Evolutionary conservation across 768 basidiomycete genomes (phyloP), one percentile per base, ranked within the genome.

Genomic region (Podaxis sp.): DNA sequence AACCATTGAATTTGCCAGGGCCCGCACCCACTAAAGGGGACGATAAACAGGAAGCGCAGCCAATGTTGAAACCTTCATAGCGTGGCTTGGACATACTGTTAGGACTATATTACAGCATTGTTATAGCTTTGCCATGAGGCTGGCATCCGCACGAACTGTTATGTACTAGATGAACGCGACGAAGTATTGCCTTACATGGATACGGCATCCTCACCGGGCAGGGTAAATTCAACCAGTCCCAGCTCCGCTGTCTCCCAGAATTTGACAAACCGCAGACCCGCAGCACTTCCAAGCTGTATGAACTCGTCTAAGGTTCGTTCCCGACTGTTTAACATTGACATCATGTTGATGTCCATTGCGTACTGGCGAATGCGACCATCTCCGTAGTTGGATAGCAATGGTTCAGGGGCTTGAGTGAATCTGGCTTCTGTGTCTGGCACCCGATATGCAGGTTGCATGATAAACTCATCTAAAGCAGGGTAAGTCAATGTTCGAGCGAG

Each of bases 381-480:
- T 17, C 81, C 82, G 56, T 77, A 83, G 67, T 83, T 83, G 4
- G 82, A 75, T 2, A 84, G 72, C 54, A 85, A 69, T 0, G 81
- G 83, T 57, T 77, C 75, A 0, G 81, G 82, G 0, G 79, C 81
- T 64, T 71, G 65, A 49, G 37, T 40, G 56, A 41, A 65, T 13
- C 12, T 46, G 10, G 61, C 55, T 50, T 56, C 48, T 7, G 3
- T 20, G 8, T 56, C 53, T 28, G 54, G 56, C 26, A 65, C 60
- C 15, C 69, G 62, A 20, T 68, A 66, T 2, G 70, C 70, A 49
- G 72, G 68, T 60, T 75, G 76, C 6, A 79, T 66, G 33, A 78
- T 70, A 63, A 72, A 74, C 60, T 80, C 78, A 60, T 79, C 78
- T 80, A 58, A 10, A 33, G 20, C 12, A 8, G 24, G 12, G 6